A percentile compares a stretch with the other conserved stretches of the same genome.
Conservation (phyloP, 2,329 filamentous ascomycete genomes). For the Alternaria gansuensis region DNA sequence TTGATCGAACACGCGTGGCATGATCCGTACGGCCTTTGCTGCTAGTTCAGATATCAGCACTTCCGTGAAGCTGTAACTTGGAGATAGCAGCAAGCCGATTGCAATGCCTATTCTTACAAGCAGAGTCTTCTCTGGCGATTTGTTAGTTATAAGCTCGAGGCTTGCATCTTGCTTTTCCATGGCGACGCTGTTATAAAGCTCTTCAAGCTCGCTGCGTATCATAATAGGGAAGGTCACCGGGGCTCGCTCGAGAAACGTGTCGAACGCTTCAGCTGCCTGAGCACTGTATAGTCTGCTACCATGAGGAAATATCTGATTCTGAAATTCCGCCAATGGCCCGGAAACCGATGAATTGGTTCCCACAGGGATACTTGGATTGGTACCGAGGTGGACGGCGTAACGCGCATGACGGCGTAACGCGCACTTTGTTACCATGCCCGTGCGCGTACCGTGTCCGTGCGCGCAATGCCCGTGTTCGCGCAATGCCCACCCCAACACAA, state of each 20-base stretch:
- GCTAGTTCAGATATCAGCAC: slow-evolving; percentile 4
- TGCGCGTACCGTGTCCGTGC: no score
- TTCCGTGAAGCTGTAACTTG: slow-evolving; percentile 16
- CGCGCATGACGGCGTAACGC: no score
- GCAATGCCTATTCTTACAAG: slow-evolving; percentile 16
- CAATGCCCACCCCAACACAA: no score
- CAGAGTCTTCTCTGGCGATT: slow-evolving; percentile 11
- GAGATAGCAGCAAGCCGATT: slow-evolving; percentile 17
- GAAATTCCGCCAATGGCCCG: neutral
- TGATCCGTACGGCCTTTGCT: neutral
- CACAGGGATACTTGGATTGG: no score
- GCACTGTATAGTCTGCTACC: neutral
- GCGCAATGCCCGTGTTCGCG: no score
- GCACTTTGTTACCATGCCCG: no score
- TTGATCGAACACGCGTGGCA: neutral
- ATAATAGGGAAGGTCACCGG: neutral
- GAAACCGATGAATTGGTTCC: neutral
- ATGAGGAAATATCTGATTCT: neutral
- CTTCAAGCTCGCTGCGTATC: neutral
- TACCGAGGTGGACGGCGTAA: no score
- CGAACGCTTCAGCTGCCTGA: neutral
- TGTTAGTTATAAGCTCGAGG: neutral
- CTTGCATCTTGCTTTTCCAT: neutral
- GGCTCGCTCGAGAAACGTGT: neutral
- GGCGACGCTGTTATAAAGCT: neutral